Evolutionary conservation across 2,329 filamentous ascomycete genomes (phyloP).

Genomic region (Acrodontium crateriforme): DNA sequence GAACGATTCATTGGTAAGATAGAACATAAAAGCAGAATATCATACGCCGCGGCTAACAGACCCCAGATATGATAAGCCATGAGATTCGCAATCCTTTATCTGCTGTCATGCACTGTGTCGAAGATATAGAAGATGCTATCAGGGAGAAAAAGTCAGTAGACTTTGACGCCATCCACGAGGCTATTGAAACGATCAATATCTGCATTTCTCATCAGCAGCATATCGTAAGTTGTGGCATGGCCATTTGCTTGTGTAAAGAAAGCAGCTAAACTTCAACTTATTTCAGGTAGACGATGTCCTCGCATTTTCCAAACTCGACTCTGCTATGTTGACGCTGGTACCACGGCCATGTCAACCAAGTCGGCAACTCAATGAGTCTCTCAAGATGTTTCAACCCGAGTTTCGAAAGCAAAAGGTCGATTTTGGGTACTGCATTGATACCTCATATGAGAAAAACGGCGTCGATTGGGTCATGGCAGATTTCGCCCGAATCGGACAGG

Average conservation of each 20-base stretch:
- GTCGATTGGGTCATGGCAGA: slow-evolving; percentile 17
- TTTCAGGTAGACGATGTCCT: slow-evolving; percentile 31
- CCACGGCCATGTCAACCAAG: slow-evolving; percentile 16
- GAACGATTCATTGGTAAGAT: slow-evolving; percentile 35
- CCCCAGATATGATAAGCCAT: slow-evolving; percentile 23
- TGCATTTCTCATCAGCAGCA: slow-evolving; percentile 32
- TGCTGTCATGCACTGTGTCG: slow-evolving; percentile 29
- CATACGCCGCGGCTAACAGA: too few species aligned
- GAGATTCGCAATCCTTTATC: slow-evolving; percentile 25
- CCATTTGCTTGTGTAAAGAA: too few species aligned
- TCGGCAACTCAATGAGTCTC: slow-evolving; percentile 12
- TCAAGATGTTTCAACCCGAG: slow-evolving; percentile 24
- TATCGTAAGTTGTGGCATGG: too few species aligned
- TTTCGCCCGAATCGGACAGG: slow-evolving; percentile 16
- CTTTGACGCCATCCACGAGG: slow-evolving; percentile 13
- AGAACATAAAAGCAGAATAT: slow-evolving; percentile 16
- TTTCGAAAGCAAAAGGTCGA: slow-evolving; percentile 17
- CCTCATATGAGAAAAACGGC: slow-evolving; percentile 11
- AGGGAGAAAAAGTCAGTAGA: slow-evolving; percentile 8
- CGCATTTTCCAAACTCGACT: slow-evolving; percentile 21
- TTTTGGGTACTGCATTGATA: slow-evolving; percentile 16
- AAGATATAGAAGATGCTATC: slow-evolving; percentile 26
- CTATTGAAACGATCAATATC: slow-evolving; percentile 25
- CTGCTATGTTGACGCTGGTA: slow-evolving; percentile 17
- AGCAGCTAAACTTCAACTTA: too few species aligned